Base-by-base conservation (phyloP, 2,329 filamentous ascomycete genomes). In the Talaromyces verruculosus region DNA sequence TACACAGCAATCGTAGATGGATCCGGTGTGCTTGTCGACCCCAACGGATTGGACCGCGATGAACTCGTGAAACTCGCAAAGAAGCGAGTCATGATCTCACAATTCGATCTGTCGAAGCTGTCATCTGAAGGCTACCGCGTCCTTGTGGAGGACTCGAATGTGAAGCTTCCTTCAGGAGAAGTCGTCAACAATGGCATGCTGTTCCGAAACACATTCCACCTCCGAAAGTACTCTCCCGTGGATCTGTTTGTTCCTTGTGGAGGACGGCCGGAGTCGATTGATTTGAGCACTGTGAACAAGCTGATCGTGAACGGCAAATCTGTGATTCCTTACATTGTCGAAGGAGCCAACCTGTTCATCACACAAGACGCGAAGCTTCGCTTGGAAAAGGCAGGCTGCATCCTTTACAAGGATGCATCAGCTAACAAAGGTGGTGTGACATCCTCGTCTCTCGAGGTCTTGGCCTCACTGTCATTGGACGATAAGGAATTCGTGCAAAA, bases 361-460 rank as follows among this genome's bases (percentile, higher is more conserved):
- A 97, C 95, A 0, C 95, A 99, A 80, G 95, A 99, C 74, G 94
- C 94, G 72, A 98, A 98, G 83, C 86, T 98, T 64, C 91, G 93
- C 28, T 88, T 99, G 15, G 95, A 99, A 82, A 90, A 92, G 72
- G 93, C 94, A n/a, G 95, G 95, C 67, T 96, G 92, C 75, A 88
- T 98, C 72, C 81, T 99, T 47, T 97, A 93, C 89, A 99, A 99
- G 83, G 95, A 99, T 78, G 95, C 95, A 5, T 97, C 92, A 43
- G 93, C 94, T 65, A 99, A 99, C 87, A 99, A 99, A 85, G 95
- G 95, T 70, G 95, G 95, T 77, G 95, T 99, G 55, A 99, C 95
- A 0, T 97, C 93, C 0, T 98, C 95, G 0, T 98, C 95, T 0
- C 88, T 98, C 37, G 95, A 99, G 75, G 95, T 99, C 5, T 87